These are phyloP conservation scores for Kregervanrija pseudodelftensis DNA, from an alignment of 805 yeast genomes.

Conservation along the genomic window DNA sequence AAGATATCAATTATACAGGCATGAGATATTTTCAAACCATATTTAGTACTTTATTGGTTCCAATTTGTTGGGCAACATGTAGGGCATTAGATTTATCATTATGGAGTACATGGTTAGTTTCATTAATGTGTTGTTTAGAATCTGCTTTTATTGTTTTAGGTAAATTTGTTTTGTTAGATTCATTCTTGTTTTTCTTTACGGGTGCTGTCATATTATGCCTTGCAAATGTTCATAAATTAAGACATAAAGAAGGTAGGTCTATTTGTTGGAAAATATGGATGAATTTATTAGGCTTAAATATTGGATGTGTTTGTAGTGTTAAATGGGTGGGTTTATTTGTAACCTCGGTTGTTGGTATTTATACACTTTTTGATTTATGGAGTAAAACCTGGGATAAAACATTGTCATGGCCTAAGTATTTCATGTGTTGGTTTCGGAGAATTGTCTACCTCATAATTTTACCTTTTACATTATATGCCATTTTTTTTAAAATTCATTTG, in stretches of 20 bases:
- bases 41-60: conserved; percentile 60
- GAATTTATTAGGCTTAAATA: conserved; percentile 52
- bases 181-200: conserved; percentile 71
- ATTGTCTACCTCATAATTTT: conserved; percentile 53
- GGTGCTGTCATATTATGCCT: conserved; percentile 60
- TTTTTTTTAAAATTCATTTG: conserved; percentile 70
- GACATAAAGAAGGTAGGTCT: conserved; percentile 32
- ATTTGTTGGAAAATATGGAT: conserved; percentile 47
- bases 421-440: conserved; percentile 62
- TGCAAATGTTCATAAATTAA: conserved; percentile 44
- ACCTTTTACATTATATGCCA: conserved; percentile 56
- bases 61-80: conserved; percentile 65
- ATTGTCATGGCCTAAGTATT: conserved; percentile 42
- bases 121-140: conserved; percentile 60
- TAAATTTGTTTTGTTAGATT: conserved; percentile 68
- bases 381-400: conserved; percentile 71
- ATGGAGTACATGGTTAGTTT: conserved; percentile 50
- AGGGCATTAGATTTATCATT: conserved; percentile 47
- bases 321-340: conserved; percentile 87
- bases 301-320: conserved; percentile 79
- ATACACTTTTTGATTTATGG: conserved; percentile 88
- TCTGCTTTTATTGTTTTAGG: conserved; percentile 63
- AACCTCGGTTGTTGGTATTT: conserved; percentile 81
- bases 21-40: conserved; percentile 71
- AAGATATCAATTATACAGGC: conserved; percentile 46